A percentile compares a stretch with the other conserved stretches of the same genome.
phyloP scores from a whole-genome alignment of 1,284 basidiomycete genomes.

The Malassezia psittaci region DNA sequence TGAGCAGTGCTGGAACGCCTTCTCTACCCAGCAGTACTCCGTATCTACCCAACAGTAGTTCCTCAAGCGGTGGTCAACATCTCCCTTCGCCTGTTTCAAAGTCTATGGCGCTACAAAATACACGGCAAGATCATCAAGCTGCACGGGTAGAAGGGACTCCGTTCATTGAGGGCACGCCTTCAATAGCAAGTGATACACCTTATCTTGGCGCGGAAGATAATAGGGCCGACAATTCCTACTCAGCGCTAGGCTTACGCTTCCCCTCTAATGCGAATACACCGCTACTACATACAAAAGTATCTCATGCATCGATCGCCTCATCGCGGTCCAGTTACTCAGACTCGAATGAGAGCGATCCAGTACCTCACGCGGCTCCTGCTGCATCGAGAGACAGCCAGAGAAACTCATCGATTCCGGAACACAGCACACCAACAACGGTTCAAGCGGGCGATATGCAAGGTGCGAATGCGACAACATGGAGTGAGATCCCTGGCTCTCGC shows the following conservation, averaged over 20 bases:
- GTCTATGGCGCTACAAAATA: too few relatives aligned
- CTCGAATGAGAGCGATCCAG: not conserved
- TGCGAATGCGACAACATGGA: not conserved
- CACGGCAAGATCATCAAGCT: too few relatives aligned
- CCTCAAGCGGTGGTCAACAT: too few relatives aligned
- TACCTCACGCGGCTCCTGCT: not conserved
- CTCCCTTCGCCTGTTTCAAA: too few relatives aligned
- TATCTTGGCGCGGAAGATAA: not conserved
- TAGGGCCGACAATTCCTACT: not conserved
- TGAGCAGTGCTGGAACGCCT: not conserved
- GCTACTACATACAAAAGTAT: not conserved
- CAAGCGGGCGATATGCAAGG: not conserved
- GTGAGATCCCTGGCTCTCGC: not conserved
- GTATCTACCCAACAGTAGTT: not conserved
- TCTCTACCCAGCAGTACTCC: not conserved
- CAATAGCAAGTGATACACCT: not conserved
- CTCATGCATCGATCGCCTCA: conserved; percentile 2
- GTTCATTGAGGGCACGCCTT: not conserved
- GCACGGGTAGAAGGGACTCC: not conserved
- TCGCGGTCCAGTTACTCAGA: not conserved
- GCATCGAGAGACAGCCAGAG: not conserved
- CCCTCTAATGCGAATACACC: not conserved
- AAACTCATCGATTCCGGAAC: not conserved
- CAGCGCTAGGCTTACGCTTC: not conserved
- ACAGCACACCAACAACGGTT: not conserved